Conservation (phyloP, 78 protist genomes). For the Chrysochromulina tobinii region DNA sequence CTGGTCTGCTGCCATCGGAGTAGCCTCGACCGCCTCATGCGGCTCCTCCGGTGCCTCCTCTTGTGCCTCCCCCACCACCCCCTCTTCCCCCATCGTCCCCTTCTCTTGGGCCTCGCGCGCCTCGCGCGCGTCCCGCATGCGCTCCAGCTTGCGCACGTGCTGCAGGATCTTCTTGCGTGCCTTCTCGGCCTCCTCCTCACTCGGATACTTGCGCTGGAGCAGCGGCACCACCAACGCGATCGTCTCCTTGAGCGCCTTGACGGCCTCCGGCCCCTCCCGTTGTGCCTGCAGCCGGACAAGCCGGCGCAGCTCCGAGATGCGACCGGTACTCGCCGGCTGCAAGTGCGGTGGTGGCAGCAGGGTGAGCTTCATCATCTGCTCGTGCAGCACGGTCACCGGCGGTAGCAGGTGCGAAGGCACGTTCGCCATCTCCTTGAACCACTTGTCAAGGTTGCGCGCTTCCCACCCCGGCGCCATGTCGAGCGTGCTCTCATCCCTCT, state of each 20-base stretch:
- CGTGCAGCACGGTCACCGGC: neutral
- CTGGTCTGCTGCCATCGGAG: too few relatives aligned
- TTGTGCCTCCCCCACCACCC: too few relatives aligned
- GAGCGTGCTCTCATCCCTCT: neutral
- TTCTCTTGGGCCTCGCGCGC: too few relatives aligned
- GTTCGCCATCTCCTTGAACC: neutral
- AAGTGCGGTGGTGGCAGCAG: neutral
- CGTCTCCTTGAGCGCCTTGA: neutral
- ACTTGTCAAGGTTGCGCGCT: neutral
- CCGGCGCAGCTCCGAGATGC: neutral
- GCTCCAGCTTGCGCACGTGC: too few relatives aligned
- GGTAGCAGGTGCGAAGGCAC: constrained; percentile 15
- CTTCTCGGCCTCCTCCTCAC: too few relatives aligned
- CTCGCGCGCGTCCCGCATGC: too few relatives aligned
- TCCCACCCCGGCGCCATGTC: neutral
- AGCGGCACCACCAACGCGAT: neutral
- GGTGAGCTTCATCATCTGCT: neutral
- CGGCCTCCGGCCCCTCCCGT: neutral
- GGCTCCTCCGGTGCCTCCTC: too few relatives aligned
- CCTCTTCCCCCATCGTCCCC: too few relatives aligned
- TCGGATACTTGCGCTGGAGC: neutral
- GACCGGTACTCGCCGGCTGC: neutral
- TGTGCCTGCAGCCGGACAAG: neutral
- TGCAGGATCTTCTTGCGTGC: neutral
- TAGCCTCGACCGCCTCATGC: too few relatives aligned